A percentile compares a stretch with the other conserved stretches of the same genome.
These are phyloP conservation scores for Phlyctochytrium bullatum DNA, from an alignment of 192 early-diverging fungal genomes.

Conservation along the genomic window DNA sequence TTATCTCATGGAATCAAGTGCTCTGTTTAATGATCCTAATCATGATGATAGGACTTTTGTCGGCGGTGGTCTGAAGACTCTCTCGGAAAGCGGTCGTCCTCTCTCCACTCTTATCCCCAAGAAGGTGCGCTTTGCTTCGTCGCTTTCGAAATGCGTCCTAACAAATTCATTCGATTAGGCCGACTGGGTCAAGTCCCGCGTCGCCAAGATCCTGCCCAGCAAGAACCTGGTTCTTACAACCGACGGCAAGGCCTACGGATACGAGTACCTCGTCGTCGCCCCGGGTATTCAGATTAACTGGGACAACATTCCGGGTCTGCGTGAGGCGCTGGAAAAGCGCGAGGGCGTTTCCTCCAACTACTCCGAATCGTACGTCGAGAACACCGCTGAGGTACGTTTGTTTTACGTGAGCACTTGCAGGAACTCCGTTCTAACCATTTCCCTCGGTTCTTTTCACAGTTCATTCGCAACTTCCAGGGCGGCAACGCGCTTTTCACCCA, in stretches of 20 bases:
- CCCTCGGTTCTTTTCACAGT: neutral
- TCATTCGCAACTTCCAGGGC: constrained; percentile 62
- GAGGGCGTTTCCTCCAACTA: constrained; percentile 83
- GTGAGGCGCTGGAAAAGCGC: constrained; percentile 71
- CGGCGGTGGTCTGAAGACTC: constrained; percentile 77
- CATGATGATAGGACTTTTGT: constrained; percentile 63
- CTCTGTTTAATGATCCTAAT: neutral
- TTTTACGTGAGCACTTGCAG: too few relatives aligned
- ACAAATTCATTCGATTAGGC: constrained; percentile 41
- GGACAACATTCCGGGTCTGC: constrained; percentile 73
- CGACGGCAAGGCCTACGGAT: constrained; percentile 61
- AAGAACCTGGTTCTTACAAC: constrained; percentile 63
- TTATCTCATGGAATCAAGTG: too few relatives aligned
- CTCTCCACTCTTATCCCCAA: constrained; percentile 68
- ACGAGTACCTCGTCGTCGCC: constrained; percentile 73
- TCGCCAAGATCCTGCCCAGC: constrained; percentile 66
- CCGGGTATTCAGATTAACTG: constrained; percentile 76
- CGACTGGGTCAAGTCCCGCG: constrained; percentile 73
- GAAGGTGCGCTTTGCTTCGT: neutral
- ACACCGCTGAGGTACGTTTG: constrained; percentile 60
- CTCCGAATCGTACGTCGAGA: constrained; percentile 66
- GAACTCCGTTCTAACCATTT: neutral
- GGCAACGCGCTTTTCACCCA: constrained; percentile 87
- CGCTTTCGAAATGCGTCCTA: neutral
- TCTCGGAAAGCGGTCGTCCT: constrained; percentile 65